phyloP scores from a whole-genome alignment of 1,284 basidiomycete genomes.

The Cutaneotrichosporon spelunceum region DNA sequence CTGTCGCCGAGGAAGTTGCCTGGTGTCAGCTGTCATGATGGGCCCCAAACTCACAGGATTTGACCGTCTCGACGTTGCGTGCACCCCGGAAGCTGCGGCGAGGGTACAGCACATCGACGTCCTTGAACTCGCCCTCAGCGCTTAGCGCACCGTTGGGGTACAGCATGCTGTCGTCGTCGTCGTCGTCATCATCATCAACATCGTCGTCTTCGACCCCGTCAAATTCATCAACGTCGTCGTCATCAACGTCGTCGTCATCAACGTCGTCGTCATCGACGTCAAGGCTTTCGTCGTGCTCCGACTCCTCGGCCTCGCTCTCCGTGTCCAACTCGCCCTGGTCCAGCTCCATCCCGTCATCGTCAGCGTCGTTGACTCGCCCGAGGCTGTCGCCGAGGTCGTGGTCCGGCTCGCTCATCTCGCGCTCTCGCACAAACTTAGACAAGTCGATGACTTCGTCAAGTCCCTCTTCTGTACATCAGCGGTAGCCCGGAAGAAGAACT shows the following conservation, averaged over 20 bases:
- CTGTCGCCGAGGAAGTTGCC: conserved; percentile 77
- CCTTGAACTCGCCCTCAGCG: conserved; percentile 27
- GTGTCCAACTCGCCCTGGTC: conserved; percentile 5
- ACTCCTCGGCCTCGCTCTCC: conserved; percentile 27
- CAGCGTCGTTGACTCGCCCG: neutral
- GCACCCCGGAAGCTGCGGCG: conserved; percentile 66
- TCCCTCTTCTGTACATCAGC: conserved; percentile 3
- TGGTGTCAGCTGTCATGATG: conserved; percentile 36
- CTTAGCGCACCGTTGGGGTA: conserved; percentile 19
- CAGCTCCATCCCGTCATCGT: conserved; percentile 1
- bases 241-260: conserved; percentile 28
- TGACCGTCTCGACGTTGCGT: conserved; percentile 80
- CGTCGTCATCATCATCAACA: no score
- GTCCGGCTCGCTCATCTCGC: neutral
- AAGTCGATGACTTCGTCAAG: conserved; percentile 9
- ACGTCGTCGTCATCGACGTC: conserved; percentile 29
- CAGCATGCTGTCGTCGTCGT: conserved; percentile 22
- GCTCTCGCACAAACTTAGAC: conserved; percentile 1
- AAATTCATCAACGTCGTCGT: conserved; percentile 30
- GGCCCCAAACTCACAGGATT: conserved; percentile 66
- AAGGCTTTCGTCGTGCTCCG: conserved; percentile 36
- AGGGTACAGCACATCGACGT: conserved; percentile 66
- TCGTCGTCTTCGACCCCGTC: no score
- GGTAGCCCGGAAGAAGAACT: neutral
- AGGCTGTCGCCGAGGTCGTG: neutral